These are phyloP conservation scores for Chalciporus pseudorubinellus DNA, from an alignment of 768 basidiomycete genomes.

Conservation along the genomic window DNA sequence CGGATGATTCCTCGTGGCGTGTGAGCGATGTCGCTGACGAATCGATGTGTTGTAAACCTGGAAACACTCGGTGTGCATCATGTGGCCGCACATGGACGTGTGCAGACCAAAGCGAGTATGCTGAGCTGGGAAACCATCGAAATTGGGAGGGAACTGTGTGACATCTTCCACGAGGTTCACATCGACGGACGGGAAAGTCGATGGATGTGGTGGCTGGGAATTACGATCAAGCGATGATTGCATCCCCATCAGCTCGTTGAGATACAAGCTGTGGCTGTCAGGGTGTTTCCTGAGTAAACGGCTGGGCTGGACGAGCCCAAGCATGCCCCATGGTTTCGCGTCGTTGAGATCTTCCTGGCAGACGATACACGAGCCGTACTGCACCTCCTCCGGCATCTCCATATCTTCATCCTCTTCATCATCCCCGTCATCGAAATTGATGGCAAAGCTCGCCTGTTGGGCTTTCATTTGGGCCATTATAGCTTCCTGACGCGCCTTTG, in stretches of 20 bases:
- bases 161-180: slow-evolving; percentile 26
- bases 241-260: slow-evolving; percentile 71
- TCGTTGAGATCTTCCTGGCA: slow-evolving; percentile 91
- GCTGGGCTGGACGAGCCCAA: slow-evolving; percentile 88
- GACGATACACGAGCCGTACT: slow-evolving; percentile 94
- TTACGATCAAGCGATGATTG: slow-evolving; percentile 65
- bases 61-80: slow-evolving; percentile 97
- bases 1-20: slow-evolving; percentile 90
- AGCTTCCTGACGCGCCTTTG: slow-evolving; percentile 86
- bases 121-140: slow-evolving; percentile 70
- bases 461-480: slow-evolving; percentile 96
- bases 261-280: slow-evolving; percentile 54
- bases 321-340: slow-evolving; percentile 73
- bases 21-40: slow-evolving; percentile 80
- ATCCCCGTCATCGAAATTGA: slow-evolving; percentile 74
- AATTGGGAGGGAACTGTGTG: slow-evolving; percentile 51
- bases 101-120: slow-evolving; percentile 84
- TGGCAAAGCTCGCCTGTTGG: slow-evolving; percentile 83
- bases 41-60: slow-evolving; percentile 85
- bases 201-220: slow-evolving; percentile 23
- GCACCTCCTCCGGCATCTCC: slow-evolving; percentile 46
- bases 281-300: slow-evolving; percentile 77
- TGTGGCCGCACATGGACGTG: slow-evolving; percentile 87
- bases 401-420: slow-evolving; percentile 59
- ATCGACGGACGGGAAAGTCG: slow-evolving; percentile 34